A percentile compares a stretch with the other conserved stretches of the same genome.
Evolutionary conservation across 2,329 filamentous ascomycete species (phyloP).

Genomic region (Xylariales sp.): DNA sequence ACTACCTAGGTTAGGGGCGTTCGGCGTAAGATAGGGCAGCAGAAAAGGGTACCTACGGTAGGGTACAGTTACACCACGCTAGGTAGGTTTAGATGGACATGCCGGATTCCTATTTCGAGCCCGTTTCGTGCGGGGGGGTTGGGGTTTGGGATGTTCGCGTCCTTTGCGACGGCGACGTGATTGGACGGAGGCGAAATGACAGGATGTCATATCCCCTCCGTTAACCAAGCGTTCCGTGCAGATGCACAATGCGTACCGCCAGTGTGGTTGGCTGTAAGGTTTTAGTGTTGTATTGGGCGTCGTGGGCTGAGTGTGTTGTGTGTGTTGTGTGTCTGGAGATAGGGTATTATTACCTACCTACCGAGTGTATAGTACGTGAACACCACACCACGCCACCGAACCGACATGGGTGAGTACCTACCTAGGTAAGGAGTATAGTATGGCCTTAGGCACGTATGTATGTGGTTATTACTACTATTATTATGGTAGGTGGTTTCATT

Average conservation of each 20-base stretch:
- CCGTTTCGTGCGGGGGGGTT: constrained; percentile 6
- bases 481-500: too few relatives aligned
- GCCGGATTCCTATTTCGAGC: constrained; percentile 14
- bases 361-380: too few relatives aligned
- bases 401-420: too few relatives aligned
- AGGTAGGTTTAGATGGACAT: neutral
- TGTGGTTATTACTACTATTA: too few relatives aligned
- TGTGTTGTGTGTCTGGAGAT: neutral
- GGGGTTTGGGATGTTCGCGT: constrained; percentile 1
- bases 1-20: too few relatives aligned
- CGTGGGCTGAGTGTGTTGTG: neutral
- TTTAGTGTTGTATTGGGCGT: constrained; percentile 12
- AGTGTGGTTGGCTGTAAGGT: constrained; percentile 27
- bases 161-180: constrained; percentile 32
- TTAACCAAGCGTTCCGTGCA: constrained; percentile 23
- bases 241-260: constrained; percentile 30
- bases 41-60: too few relatives aligned
- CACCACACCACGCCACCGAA: too few relatives aligned
- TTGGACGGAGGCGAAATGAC: constrained; percentile 29
- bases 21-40: neutral
- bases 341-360: neutral
- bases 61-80: neutral
- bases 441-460: too few relatives aligned
- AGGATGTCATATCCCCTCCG: constrained; percentile 20
- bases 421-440: too few relatives aligned